Conservation (phyloP, 139 green algal species). For the Volvox reticuliferus region DNA sequence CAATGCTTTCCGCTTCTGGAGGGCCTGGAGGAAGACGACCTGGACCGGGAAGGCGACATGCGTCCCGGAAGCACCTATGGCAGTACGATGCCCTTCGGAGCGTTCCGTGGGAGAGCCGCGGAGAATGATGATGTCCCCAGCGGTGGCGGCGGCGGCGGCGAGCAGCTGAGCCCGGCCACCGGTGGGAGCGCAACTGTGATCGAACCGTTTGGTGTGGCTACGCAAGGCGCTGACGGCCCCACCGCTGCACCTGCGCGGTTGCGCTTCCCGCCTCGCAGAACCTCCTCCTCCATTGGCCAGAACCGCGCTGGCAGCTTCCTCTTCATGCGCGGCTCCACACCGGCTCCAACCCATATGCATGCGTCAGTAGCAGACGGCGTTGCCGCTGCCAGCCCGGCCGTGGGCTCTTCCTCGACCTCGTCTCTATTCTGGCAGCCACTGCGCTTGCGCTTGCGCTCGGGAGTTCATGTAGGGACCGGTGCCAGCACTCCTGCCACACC, state of each 20-base stretch:
- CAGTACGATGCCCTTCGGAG: too few species aligned
- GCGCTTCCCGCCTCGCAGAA: not conserved
- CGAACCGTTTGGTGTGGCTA: not conserved
- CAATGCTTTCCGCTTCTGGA: conserved; percentile 1
- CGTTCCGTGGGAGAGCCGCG: too few species aligned
- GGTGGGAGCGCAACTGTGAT: not conserved
- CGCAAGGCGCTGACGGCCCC: not conserved
- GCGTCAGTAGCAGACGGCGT: not conserved
- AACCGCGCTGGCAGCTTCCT: not conserved
- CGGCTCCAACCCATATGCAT: not conserved
- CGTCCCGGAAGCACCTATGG: not conserved
- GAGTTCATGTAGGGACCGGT: not conserved
- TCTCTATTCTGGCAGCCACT: conserved; percentile 4
- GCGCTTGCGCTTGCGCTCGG: not conserved
- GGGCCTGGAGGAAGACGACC: not conserved
- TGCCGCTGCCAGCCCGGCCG: not conserved
- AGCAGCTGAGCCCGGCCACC: too few species aligned
- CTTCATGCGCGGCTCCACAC: not conserved
- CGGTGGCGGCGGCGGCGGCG: too few species aligned
- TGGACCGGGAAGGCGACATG: not conserved
- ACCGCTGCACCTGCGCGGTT: not conserved
- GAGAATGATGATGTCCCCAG: too few species aligned
- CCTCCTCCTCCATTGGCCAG: not conserved
- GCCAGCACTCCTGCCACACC: too few species aligned
- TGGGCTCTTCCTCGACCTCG: not conserved